Evolutionary conservation across 1,284 basidiomycete species (phyloP).

Genomic region (Ustilago loliicola): DNA sequence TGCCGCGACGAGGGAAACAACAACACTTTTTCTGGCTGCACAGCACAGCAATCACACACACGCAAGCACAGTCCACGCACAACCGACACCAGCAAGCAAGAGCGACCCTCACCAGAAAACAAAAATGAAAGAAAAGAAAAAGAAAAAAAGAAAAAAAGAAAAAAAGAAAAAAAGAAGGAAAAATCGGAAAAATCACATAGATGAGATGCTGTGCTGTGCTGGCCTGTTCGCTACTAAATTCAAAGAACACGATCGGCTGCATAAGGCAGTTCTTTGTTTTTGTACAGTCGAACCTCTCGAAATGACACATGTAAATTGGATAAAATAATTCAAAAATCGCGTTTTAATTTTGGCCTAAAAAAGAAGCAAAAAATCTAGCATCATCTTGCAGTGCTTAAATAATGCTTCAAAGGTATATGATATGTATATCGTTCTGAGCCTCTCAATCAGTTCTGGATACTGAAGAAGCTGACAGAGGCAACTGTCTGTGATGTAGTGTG

Average conservation of each 20-base stretch:
- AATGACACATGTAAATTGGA: too few species aligned
- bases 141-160: not conserved
- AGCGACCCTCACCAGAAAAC: not conserved
- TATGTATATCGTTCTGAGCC: too few species aligned
- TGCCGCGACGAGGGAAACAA: not conserved
- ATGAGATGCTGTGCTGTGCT: constrained; percentile 1
- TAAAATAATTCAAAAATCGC: too few species aligned
- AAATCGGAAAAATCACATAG: not conserved
- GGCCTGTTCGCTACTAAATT: not conserved
- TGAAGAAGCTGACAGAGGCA: too few species aligned
- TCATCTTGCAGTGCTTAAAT: too few species aligned
- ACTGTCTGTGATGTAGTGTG: too few species aligned
- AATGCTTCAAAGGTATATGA: too few species aligned
- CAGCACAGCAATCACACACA: constrained; percentile 5
- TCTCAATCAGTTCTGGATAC: too few species aligned
- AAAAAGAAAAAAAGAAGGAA: not conserved
- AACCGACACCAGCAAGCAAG: too few species aligned
- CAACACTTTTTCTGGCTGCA: constrained; percentile 1
- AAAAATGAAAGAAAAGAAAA: not conserved
- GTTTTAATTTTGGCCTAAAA: too few species aligned
- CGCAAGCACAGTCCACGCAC: not conserved
- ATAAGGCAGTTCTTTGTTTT: not conserved
- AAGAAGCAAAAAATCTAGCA: too few species aligned
- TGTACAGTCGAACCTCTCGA: too few species aligned
- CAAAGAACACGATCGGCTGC: constrained; percentile 2